These are phyloP conservation scores for Gracilaria vermiculophylla DNA, from an alignment of 23 red algal species.

Conservation along the genomic window DNA sequence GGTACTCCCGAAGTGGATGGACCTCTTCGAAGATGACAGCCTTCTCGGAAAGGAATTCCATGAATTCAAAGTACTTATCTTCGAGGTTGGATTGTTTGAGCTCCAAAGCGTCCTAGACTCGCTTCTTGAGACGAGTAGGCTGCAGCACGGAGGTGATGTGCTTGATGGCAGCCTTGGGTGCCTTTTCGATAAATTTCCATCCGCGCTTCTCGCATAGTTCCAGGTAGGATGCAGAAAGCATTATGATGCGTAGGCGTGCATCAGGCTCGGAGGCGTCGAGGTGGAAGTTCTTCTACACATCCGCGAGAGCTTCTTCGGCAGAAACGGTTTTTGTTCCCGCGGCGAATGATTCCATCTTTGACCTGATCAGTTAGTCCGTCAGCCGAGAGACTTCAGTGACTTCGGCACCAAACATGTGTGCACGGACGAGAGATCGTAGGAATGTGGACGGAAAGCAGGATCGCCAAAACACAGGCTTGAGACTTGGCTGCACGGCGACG, in stretches of 20 bases:
- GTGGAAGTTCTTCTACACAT: slow-evolving; percentile 6
- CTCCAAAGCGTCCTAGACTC: too few species aligned
- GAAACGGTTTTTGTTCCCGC: background rate
- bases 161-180: slow-evolving; percentile 1
- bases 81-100: too few species aligned
- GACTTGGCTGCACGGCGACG: too few species aligned
- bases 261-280: background rate
- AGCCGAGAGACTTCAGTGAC: background rate
- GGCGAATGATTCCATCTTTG: background rate
- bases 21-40: too few species aligned
- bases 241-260: background rate
- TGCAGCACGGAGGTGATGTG: background rate
- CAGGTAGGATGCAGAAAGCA: background rate
- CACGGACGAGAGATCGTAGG: slow-evolving; percentile 1
- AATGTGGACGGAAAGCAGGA: slow-evolving; percentile 8
- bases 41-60: too few species aligned
- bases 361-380: background rate
- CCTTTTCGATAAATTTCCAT: slow-evolving; percentile 1
- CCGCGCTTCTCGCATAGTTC: background rate
- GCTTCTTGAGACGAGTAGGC: too few species aligned
- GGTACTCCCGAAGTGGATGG: background rate
- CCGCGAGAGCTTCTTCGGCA: background rate
- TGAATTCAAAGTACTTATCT: too few species aligned
- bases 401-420: slow-evolving; percentile 7
- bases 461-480: too few species aligned